Base-by-base conservation (phyloP, 2,329 filamentous ascomycete species). In the Boeremia lycopersici region DNA sequence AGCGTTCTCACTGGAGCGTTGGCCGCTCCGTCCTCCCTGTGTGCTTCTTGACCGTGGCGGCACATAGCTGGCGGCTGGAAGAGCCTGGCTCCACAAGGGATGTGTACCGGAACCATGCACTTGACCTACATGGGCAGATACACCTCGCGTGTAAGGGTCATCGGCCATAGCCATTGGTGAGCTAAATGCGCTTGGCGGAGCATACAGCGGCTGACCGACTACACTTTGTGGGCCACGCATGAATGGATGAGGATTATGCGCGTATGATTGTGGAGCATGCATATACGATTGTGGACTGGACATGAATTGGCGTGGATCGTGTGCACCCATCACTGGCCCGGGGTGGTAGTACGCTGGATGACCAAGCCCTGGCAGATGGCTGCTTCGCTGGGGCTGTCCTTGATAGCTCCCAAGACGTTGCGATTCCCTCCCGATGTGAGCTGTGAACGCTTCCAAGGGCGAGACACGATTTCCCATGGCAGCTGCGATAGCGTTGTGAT, bases 1-100 rank as follows among this genome's bases (percentile, higher is more conserved):
- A 1, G 47, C 55, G 40, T 70, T 67, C 31, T 70, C 69, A 39
- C 66, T 68, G 5, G 63, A 69, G 9, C 60, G 56, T 43, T 68
- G 66, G 6, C 34, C 43, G 12, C 46, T 38, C 39, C 63, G 49
- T 23, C 33, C 35, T 23, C 17, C 36, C 19, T 53, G 48, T 4
- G 26, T 38, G 19, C 23, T 50, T 44, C 61, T 59, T 34, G 42
- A 31, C 8, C 46, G 33, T 12, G 47, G n/a, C 10, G 49, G 44
- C 10, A 13, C n/a, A 13, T 34, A 23, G n/a, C 12, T 15, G 26
- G 42, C 2, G 25, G 15, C 13, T 40, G 41, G 34, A 28, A 23
- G 26, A 50, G 30, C 26, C 36, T 41, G 52, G 2, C 36, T n/a
- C 10, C 29, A 29, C 3, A 17, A 4, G 6, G 25, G 39, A 13